Conservation (phyloP, 805 yeast species). For the Ogataea nonfermentans region DNA sequence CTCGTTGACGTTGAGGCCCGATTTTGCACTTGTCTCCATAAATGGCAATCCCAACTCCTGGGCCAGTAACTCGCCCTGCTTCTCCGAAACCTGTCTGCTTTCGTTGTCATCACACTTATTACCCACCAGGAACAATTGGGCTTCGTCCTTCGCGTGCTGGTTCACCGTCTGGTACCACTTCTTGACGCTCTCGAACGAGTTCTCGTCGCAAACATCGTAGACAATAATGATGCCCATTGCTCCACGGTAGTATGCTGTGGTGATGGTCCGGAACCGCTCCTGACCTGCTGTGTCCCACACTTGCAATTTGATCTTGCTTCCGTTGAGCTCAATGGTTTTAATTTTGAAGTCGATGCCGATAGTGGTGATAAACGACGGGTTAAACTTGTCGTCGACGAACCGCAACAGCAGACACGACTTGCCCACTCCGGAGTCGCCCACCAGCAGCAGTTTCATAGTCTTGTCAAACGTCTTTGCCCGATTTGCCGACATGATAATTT, state of each 20-base stretch:
- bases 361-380: conserved; percentile 94
- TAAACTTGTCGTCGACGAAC: conserved; percentile 94
- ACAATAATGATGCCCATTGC: conserved; percentile 85
- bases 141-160: conserved; percentile 95
- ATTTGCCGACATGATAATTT: conserved; percentile 44
- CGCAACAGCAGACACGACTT: conserved; percentile 87
- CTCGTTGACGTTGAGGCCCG: conserved; percentile 87
- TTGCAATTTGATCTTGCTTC: conserved; percentile 89
- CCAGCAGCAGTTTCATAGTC: conserved; percentile 86
- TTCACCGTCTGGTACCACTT: conserved; percentile 95
- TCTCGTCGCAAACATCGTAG: conserved; percentile 83
- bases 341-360: conserved; percentile 98
- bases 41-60: conserved; percentile 84
- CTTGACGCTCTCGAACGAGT: conserved; percentile 88
- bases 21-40: conserved; percentile 95
- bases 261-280: conserved; percentile 91
- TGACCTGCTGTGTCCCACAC: conserved; percentile 99
- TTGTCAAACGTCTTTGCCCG: conserved; percentile 79
- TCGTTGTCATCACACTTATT: conserved; percentile 92
- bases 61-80: conserved; percentile 90
- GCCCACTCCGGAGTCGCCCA: conserved; percentile 90
- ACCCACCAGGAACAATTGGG: conserved; percentile 90
- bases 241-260: conserved; percentile 88
- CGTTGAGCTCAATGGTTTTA: conserved; percentile 91
- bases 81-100: conserved; percentile 80